Conservation (phyloP, 495 filamentous ascomycete genomes). For the Entonaema liquescens region DNA sequence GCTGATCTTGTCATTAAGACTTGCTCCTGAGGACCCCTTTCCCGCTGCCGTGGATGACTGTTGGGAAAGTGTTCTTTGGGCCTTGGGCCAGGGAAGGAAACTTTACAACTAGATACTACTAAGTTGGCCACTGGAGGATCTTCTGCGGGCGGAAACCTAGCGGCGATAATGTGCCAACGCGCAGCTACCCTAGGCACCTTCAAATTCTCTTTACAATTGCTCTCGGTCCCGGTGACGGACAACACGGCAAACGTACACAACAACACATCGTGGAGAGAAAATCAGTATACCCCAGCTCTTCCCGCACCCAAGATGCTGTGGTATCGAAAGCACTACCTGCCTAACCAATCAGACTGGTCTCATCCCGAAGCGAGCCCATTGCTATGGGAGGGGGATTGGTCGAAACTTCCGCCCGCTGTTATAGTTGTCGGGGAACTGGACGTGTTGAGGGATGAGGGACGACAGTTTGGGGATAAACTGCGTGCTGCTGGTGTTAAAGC, state of each 20-base stretch:
- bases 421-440: conserved; percentile 67
- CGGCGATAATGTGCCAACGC: conserved; percentile 64
- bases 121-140: conserved; percentile 64
- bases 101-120: conserved; percentile 54
- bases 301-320: conserved; percentile 66
- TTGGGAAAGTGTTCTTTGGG: conserved; percentile 67
- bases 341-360: conserved; percentile 53
- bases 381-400: conserved; percentile 60
- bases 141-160: conserved; percentile 65
- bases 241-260: conserved; percentile 60
- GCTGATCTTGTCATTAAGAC: conserved; percentile 40
- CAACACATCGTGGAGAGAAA: conserved; percentile 58
- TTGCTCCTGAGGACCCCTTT: conserved; percentile 65
- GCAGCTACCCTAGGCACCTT: conserved; percentile 51
- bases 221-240: conserved; percentile 67
- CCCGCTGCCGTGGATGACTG: conserved; percentile 66
- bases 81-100: conserved; percentile 52
- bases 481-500: conserved; percentile 56
- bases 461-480: conserved; percentile 62
- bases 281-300: conserved; percentile 60
- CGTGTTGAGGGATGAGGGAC: conserved; percentile 62
- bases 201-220: conserved; percentile 59
- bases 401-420: conserved; percentile 57
- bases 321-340: conserved; percentile 66
- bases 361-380: conserved; percentile 65